Evolutionary conservation across 1,284 basidiomycete genomes (phyloP).

Genomic region (Rhodotorula sp.): DNA sequence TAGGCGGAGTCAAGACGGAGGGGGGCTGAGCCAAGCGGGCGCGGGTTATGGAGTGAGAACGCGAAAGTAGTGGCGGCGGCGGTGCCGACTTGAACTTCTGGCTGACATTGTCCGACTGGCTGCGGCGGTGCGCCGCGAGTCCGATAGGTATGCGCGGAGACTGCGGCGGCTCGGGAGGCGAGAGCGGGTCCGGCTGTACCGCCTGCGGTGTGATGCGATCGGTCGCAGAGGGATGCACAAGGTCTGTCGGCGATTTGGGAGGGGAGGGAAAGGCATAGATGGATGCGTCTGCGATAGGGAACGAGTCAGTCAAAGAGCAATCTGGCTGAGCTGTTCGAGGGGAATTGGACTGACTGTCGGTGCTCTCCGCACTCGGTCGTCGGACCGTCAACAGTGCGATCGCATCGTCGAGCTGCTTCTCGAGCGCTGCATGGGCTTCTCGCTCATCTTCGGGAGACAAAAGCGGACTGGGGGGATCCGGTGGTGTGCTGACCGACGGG

Average conservation of each 20-base stretch:
- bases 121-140: not conserved
- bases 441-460: not conserved
- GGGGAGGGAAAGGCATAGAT: slow-evolving; percentile 26
- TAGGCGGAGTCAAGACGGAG: not conserved
- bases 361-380: not conserved
- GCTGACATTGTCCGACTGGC: not conserved
- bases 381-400: not conserved
- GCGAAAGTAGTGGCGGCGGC: not conserved
- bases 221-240: slow-evolving; percentile 3
- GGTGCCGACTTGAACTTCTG: not conserved
- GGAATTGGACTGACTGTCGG: not conserved
- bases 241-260: slow-evolving; percentile 4
- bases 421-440: not conserved
- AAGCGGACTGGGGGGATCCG: not conserved
- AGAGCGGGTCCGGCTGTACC: no score
- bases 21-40: not conserved
- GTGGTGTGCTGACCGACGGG: not conserved
- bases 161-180: no score
- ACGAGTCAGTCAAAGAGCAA: not conserved
- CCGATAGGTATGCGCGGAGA: no score
- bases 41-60: not conserved
- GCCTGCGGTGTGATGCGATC: no score
- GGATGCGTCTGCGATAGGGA: slow-evolving; percentile 6
- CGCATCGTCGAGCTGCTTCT: not conserved
- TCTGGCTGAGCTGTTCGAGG: not conserved